These are phyloP conservation scores for Elaeis guineensis DNA, from an alignment of 176 grass and related monocot genomes.

Conservation along the genomic window DNA sequence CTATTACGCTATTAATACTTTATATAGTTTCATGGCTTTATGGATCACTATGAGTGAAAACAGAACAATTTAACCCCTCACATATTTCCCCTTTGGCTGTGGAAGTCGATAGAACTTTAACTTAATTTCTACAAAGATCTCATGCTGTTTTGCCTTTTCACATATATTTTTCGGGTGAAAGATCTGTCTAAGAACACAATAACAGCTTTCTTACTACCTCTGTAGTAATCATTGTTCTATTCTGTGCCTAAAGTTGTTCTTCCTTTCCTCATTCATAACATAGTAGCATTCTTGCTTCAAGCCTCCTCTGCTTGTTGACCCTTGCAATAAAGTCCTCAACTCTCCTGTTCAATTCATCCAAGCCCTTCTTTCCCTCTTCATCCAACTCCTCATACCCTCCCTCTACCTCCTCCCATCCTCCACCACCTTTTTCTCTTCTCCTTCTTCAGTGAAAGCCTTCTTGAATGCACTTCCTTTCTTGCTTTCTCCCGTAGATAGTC, in stretches of 20 bases:
- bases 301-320: conserved; percentile 74
- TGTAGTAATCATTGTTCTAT: no score
- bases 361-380: conserved; percentile 25
- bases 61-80: no score
- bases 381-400: background rate
- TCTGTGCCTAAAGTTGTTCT: no score
- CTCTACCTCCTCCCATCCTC: no score
- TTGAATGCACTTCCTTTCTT: conserved; percentile 5
- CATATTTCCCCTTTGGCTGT: no score
- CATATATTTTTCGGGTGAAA: no score
- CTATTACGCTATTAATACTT: no score
- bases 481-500: background rate
- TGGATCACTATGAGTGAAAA: no score
- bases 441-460: conserved; percentile 4
- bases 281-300: conserved; percentile 61
- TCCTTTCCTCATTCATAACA: conserved; percentile 6
- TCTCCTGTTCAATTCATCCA: conserved; percentile 60
- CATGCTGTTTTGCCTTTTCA: background rate
- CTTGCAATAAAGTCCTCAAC: conserved; percentile 93
- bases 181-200: no score
- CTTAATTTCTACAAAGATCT: conserved; percentile 1
- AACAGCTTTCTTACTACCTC: no score
- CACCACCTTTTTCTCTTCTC: conserved; percentile 1
- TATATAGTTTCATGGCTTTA: no score
- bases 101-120: background rate